Percentiles rank a stretch among this genome's conserved stretches.
phyloP scores from a whole-genome alignment of 208 protist genomes.

The Wallacemonas sp. region DNA sequence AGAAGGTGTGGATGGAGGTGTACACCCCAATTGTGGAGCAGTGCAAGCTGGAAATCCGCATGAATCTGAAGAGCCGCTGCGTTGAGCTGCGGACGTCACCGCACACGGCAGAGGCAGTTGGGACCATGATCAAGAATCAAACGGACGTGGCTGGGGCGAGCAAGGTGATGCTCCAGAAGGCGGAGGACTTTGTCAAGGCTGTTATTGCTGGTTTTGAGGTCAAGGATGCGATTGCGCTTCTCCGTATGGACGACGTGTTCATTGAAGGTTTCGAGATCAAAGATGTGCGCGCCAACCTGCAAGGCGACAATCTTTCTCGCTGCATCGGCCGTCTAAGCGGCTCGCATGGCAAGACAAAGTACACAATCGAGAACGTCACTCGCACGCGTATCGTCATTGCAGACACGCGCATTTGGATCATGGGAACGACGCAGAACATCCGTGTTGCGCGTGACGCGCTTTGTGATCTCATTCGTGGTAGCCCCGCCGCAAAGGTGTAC shows the following conservation, averaged over 20 bases:
- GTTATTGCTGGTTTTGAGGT: conserved; percentile 97
- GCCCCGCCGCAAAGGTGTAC: conserved; percentile 96
- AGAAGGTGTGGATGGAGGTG: conserved; percentile 98
- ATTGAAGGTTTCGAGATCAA: conserved; percentile 99
- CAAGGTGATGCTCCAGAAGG: conserved; percentile 95
- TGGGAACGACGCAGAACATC: conserved; percentile 99
- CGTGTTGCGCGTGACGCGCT: conserved; percentile 97
- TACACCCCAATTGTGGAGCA: conserved; percentile 99
- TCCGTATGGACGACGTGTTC: conserved; percentile 99
- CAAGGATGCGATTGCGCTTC: conserved; percentile 98
- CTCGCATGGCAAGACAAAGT: conserved; percentile 99
- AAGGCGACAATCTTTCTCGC: conserved; percentile 93
- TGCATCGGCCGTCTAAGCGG: conserved; percentile 99
- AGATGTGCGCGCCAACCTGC: conserved; percentile 94
- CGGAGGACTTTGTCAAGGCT: conserved; percentile 97
- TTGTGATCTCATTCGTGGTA: conserved; percentile 97
- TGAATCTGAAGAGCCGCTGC: conserved; percentile 95
- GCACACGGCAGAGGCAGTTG: conserved; percentile 72
- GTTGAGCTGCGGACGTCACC: conserved; percentile 96
- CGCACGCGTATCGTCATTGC: conserved; percentile 99
- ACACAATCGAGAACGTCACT: conserved; percentile 99
- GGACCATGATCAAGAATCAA: conserved; percentile 12
- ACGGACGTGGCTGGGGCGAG: conserved; percentile 23
- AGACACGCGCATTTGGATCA: conserved; percentile 98
- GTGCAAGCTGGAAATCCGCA: conserved; percentile 98